Conservation (phyloP, 1,139 yeast species). For the Eremothecium cymbalariae region DNA sequence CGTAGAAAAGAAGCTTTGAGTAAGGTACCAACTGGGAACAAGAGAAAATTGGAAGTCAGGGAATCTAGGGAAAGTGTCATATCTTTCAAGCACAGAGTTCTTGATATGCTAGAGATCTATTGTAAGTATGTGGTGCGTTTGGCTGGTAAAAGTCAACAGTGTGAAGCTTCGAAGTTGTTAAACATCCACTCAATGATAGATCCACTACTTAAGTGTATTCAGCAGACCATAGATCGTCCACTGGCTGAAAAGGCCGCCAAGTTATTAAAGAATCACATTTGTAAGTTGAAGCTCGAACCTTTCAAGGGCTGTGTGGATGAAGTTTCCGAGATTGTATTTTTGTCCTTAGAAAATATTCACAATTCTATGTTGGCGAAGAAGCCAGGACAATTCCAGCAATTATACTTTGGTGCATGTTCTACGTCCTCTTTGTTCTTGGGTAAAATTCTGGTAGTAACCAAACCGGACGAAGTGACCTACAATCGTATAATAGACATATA, state of each 20-base stretch:
- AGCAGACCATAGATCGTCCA: slow-evolving; percentile 58
- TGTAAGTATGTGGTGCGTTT: slow-evolving; percentile 33
- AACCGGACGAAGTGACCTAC: slow-evolving; percentile 18
- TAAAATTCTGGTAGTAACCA: slow-evolving; percentile 41
- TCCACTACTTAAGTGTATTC: slow-evolving; percentile 55
- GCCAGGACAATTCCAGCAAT: slow-evolving; percentile 24
- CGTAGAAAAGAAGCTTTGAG: slow-evolving; percentile 62
- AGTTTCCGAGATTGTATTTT: slow-evolving; percentile 12
- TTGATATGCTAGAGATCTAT: slow-evolving; percentile 67
- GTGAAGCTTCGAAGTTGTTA: slow-evolving; percentile 5
- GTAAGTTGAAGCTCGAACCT: slow-evolving; percentile 39
- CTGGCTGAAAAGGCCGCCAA: slow-evolving; percentile 72
- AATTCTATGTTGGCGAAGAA: slow-evolving; percentile 30
- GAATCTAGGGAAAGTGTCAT: slow-evolving; percentile 76
- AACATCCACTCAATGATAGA: slow-evolving; percentile 40
- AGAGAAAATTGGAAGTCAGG: slow-evolving; percentile 58
- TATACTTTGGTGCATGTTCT: slow-evolving; percentile 25
- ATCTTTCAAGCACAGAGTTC: slow-evolving; percentile 66
- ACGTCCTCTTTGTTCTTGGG: slow-evolving; percentile 46
- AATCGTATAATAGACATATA: slow-evolving; percentile 51
- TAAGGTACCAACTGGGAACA: slow-evolving; percentile 48
- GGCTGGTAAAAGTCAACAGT: slow-evolving; percentile 2
- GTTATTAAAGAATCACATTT: slow-evolving; percentile 54
- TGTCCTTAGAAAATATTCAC: slow-evolving; percentile 22
- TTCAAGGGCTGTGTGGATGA: slow-evolving; percentile 13